Evolutionary conservation across 2,329 filamentous ascomycete genomes (phyloP).

Genomic region (Penicillium sp.): DNA sequence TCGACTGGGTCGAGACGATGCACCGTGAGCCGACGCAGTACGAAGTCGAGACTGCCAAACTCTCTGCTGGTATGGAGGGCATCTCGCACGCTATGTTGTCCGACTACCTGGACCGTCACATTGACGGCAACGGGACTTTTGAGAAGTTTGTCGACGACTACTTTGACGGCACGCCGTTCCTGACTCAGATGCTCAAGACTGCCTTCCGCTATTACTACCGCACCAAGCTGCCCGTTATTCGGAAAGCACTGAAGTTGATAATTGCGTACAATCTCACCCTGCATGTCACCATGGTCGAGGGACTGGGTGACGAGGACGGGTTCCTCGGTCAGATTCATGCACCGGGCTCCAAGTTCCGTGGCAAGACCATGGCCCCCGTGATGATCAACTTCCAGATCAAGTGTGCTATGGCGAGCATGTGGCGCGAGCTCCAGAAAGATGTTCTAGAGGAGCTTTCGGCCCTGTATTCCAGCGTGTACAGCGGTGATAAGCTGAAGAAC

Average conservation of each 20-base stretch:
- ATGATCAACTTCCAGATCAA: constrained; percentile 99
- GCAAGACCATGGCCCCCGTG: constrained; percentile 86
- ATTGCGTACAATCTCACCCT: constrained; percentile 93
- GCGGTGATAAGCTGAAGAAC: constrained; percentile 94
- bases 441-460: constrained; percentile 88
- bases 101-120: constrained; percentile 91
- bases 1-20: constrained; percentile 87
- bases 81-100: constrained; percentile 74
- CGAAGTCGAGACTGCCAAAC: constrained; percentile 78
- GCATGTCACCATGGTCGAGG: constrained; percentile 91
- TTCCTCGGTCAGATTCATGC: constrained; percentile 81
- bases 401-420: constrained; percentile 94
- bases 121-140: constrained; percentile 82
- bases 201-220: constrained; percentile 89
- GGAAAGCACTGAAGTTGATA: constrained; percentile 90
- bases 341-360: constrained; percentile 77
- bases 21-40: constrained; percentile 72
- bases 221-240: constrained; percentile 81
- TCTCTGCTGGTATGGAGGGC: constrained; percentile 84
- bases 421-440: constrained; percentile 94
- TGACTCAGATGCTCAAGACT: constrained; percentile 94
- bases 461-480: constrained; percentile 96
- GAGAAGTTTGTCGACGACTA: constrained; percentile 93
- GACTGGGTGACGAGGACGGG: constrained; percentile 71
- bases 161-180: constrained; percentile 90